These are phyloP conservation scores for Rutstroemia sp. DNA, from an alignment of 2,329 filamentous ascomycete genomes.

Conservation along the genomic window DNA sequence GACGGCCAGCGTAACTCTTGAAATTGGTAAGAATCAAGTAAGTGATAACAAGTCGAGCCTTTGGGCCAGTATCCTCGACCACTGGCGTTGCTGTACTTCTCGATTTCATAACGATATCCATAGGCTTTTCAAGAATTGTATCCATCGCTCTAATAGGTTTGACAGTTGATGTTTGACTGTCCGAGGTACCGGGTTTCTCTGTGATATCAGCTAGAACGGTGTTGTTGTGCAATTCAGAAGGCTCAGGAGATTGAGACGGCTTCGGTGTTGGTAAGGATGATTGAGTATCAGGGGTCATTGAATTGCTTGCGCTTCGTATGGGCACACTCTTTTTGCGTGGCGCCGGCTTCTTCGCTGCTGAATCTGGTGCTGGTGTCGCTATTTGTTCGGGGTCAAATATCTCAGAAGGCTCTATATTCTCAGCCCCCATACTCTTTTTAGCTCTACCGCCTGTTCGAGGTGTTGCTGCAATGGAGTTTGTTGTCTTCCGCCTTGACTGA, in stretches of 20 bases:
- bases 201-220: conserved; percentile 72
- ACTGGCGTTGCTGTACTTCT: conserved; percentile 59
- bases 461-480: conserved; percentile 23
- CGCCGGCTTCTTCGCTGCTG: conserved; percentile 47
- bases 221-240: conserved; percentile 39
- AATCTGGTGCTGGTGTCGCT: conserved; percentile 40
- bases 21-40: conserved; percentile 92
- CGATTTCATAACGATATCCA: conserved; percentile 89
- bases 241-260: conserved; percentile 49
- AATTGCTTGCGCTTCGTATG: conserved; percentile 21
- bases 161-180: conserved; percentile 43
- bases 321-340: conserved; percentile 60
- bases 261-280: conserved; percentile 42
- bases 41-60: conserved; percentile 84
- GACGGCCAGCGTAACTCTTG: conserved; percentile 94
- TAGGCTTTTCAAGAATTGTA: conserved; percentile 75
- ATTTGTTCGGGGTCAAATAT: conserved; percentile 50
- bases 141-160: conserved; percentile 71
- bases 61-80: conserved; percentile 71
- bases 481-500: conserved; percentile 42
- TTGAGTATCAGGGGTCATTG: conserved; percentile 26
- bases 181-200: conserved; percentile 43
- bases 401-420: conserved; percentile 51
- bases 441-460: conserved; percentile 32
- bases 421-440: conserved; percentile 35